Conservation (phyloP, 1,284 basidiomycete species). For the Porodaedalea pini region DNA sequence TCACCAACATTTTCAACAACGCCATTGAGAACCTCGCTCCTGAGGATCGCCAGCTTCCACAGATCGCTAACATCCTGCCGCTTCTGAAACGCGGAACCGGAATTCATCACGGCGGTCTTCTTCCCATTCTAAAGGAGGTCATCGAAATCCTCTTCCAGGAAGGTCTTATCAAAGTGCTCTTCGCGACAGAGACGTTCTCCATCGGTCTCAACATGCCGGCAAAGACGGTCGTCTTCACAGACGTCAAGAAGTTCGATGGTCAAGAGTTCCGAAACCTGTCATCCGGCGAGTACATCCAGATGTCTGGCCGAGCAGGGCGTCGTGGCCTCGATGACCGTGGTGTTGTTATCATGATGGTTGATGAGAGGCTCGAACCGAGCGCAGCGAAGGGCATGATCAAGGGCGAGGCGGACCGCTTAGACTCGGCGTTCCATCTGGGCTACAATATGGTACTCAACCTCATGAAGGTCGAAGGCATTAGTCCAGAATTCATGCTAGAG, state of each 20-base stretch:
- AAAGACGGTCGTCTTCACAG: constrained; percentile 98
- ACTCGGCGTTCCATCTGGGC: constrained; percentile 97
- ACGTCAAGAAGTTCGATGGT: constrained; percentile 95
- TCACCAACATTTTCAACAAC: constrained; percentile 89
- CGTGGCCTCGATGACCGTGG: constrained; percentile 98
- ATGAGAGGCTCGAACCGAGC: constrained; percentile 93
- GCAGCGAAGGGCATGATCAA: constrained; percentile 98
- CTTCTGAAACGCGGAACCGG: constrained; percentile 95
- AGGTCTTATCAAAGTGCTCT: constrained; percentile 97
- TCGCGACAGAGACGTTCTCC: constrained; percentile 99
- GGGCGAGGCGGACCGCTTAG: constrained; percentile 94
- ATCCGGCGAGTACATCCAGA: constrained; percentile 94
- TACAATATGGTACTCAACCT: constrained; percentile 99
- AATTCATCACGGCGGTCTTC: constrained; percentile 96
- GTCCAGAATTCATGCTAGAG: constrained; percentile 98
- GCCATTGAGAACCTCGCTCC: constrained; percentile 88
- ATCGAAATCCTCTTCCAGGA: constrained; percentile 99
- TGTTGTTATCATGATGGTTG: constrained; percentile 99
- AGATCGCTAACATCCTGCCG: constrained; percentile 92
- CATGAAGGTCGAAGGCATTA: constrained; percentile 98
- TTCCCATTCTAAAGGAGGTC: constrained; percentile 98
- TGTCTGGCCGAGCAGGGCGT: constrained; percentile 97
- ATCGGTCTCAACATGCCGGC: constrained; percentile 99
- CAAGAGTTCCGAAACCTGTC: constrained; percentile 90
- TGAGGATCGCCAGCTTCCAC: constrained; percentile 89